These are phyloP conservation scores for Tarenaya hassleriana DNA, from an alignment of 345 rosid species.

Conservation along the genomic window DNA sequence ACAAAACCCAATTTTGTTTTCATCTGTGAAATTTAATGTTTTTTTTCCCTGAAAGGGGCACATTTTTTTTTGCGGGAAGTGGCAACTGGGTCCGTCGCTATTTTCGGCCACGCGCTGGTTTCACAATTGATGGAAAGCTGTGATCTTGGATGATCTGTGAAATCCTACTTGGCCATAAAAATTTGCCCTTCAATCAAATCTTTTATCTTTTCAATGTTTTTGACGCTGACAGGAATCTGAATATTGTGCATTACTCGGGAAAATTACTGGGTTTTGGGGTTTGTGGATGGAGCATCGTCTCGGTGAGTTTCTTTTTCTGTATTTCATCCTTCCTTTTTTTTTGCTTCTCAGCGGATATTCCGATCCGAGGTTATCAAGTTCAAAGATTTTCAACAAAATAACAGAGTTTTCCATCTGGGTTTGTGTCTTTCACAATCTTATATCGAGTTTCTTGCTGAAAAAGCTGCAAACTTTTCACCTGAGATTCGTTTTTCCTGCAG, in stretches of 20 bases:
- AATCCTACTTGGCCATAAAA: slow-evolving; percentile 25
- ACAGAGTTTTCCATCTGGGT: too few species aligned
- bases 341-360: slow-evolving; percentile 20
- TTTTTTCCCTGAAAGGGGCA: not conserved
- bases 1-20: slow-evolving; percentile 3
- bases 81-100: slow-evolving; percentile 3
- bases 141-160: slow-evolving; percentile 17
- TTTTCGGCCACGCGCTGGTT: slow-evolving; percentile 29
- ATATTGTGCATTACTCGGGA: slow-evolving; percentile 19
- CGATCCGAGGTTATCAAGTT: slow-evolving; percentile 14
- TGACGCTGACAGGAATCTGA: slow-evolving; percentile 23
- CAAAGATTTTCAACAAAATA: not conserved
- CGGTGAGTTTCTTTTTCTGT: slow-evolving; percentile 22
- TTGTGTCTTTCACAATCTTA: too few species aligned
- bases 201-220: not conserved
- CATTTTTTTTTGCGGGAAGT: not conserved
- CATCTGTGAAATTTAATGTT: not conserved
- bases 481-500: too few species aligned
- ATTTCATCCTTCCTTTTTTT: slow-evolving; percentile 5
- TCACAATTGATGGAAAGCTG: slow-evolving; percentile 24
- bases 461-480: too few species aligned
- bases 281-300: slow-evolving; percentile 31
- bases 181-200: slow-evolving; percentile 3
- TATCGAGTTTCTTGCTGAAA: too few species aligned
- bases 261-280: slow-evolving; percentile 6